These are phyloP conservation scores for Dipteronia dyeriana DNA, from an alignment of 345 rosid genomes.

Conservation along the genomic window DNA sequence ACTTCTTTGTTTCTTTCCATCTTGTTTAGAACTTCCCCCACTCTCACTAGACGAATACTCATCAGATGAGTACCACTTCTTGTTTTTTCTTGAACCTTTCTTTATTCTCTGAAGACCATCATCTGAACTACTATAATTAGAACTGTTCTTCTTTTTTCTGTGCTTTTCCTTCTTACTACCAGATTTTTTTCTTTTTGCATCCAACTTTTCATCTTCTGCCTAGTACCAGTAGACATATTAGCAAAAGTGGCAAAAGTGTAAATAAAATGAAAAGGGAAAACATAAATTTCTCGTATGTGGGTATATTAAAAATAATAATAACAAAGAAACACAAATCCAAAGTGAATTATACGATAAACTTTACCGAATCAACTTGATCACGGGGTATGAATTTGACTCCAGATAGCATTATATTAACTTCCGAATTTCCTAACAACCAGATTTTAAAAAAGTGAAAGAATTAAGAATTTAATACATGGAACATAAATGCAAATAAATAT, in stretches of 20 bases:
- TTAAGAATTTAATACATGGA: not conserved
- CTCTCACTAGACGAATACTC: constrained; percentile 40
- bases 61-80: constrained; percentile 70
- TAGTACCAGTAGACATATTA: constrained; percentile 20
- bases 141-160: constrained; percentile 34
- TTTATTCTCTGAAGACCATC: constrained; percentile 49
- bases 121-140: constrained; percentile 38
- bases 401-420: constrained; percentile 48
- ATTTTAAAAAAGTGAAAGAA: not conserved
- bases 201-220: constrained; percentile 39
- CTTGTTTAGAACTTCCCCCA: constrained; percentile 22
- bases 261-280: not conserved
- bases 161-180: constrained; percentile 39
- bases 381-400: constrained; percentile 80
- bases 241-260: constrained; percentile 5
- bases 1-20: constrained; percentile 22
- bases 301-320: not conserved
- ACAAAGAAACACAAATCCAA: not conserved
- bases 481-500: not conserved
- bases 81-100: constrained; percentile 46
- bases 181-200: constrained; percentile 34
- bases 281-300: not conserved
- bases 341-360: not conserved
- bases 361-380: constrained; percentile 48
- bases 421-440: not conserved